These are phyloP conservation scores for Angophora floribunda DNA, from an alignment of 345 rosid species.

Conservation along the genomic window DNA sequence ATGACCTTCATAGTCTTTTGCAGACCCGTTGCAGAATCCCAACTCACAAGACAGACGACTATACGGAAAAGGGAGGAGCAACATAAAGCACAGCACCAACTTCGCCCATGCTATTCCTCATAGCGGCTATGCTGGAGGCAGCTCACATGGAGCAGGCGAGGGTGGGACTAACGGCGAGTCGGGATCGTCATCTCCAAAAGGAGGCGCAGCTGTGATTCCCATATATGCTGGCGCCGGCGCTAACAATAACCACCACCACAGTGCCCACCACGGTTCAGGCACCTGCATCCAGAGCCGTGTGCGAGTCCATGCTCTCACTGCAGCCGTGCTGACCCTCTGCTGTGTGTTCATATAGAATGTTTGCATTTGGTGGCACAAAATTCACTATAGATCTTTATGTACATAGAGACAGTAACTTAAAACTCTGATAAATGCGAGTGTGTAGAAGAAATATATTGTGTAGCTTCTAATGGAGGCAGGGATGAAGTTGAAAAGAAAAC, in stretches of 20 bases:
- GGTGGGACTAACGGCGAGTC: background rate
- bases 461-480: background rate
- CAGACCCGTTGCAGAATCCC: background rate
- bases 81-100: background rate
- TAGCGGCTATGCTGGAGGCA: background rate
- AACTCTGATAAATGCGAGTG: background rate
- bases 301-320: background rate
- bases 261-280: conserved; percentile 7
- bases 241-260: conserved; percentile 3
- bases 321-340: background rate
- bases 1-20: background rate
- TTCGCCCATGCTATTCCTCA: background rate
- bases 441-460: background rate
- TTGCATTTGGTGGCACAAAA: background rate
- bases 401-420: background rate
- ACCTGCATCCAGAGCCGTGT: background rate
- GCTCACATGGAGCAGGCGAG: background rate
- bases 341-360: background rate
- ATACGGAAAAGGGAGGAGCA: background rate
- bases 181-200: background rate
- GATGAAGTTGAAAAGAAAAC: background rate
- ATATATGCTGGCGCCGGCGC: conserved; percentile 7
- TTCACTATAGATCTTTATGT: background rate
- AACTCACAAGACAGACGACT: background rate
- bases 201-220: background rate